Evolutionary conservation across 345 rosid genomes (phyloP).

Genomic region (Aegle marmelos): DNA sequence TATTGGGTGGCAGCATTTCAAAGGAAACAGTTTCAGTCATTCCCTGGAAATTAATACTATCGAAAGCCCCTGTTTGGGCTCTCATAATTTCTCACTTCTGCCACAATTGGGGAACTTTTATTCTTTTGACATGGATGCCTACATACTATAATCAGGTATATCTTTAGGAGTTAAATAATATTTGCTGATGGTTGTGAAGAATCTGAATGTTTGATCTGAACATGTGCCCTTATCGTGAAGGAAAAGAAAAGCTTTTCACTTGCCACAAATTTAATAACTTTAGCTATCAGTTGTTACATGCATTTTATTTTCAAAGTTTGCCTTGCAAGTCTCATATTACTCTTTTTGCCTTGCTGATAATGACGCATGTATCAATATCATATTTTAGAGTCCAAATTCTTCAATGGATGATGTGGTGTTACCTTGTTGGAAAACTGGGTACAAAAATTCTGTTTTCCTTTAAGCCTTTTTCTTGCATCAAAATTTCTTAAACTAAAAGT

Average conservation of each 20-base stretch:
- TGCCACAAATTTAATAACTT: not conserved
- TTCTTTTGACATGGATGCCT: constrained; percentile 98
- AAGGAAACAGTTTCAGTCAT: constrained; percentile 82
- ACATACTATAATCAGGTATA: constrained; percentile 95
- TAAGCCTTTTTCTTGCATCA: not conserved
- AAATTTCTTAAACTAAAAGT: not conserved
- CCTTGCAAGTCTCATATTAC: not conserved
- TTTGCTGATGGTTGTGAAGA: not conserved
- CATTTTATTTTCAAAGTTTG: not conserved
- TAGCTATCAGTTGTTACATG: not conserved
- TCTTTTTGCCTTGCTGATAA: not conserved
- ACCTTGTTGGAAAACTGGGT: not conserved
- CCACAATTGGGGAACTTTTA: constrained; percentile 98
- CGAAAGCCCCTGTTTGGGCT: constrained; percentile 98
- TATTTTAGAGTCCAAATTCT: not conserved
- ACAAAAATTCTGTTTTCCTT: not conserved
- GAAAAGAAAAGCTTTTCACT: not conserved
- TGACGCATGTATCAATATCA: not conserved
- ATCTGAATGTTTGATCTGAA: not conserved
- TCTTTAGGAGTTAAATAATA: not conserved
- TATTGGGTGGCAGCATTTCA: constrained; percentile 57
- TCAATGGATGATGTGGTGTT: not conserved
- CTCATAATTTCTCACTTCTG: constrained; percentile 93
- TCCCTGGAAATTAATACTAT: constrained; percentile 91
- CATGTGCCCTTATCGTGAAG: not conserved